Conservation (phyloP, 345 rosid genomes). For the Litchi chinensis region DNA sequence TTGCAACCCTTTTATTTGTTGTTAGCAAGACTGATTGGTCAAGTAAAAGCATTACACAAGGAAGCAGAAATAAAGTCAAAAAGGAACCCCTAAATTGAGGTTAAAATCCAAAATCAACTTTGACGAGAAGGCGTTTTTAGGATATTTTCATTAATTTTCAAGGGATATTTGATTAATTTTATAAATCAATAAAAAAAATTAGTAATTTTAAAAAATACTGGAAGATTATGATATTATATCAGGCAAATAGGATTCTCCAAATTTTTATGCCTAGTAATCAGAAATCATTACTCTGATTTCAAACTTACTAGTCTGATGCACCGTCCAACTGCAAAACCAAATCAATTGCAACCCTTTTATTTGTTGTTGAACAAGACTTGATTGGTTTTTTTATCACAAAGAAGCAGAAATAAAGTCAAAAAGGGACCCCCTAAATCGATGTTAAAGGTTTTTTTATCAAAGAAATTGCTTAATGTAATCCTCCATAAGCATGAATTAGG, state of each 20-base stretch:
- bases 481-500: constrained; percentile 3
- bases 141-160: no score
- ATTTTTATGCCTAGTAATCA: no score
- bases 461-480: neutral
- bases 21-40: neutral
- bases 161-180: no score
- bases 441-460: neutral
- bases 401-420: constrained; percentile 9
- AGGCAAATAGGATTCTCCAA: no score
- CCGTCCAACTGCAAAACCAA: neutral
- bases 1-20: neutral
- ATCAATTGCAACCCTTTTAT: neutral
- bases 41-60: neutral
- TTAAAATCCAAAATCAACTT: no score
- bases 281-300: no score
- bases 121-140: no score
- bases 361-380: neutral
- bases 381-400: no score
- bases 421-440: neutral
- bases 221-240: no score
- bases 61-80: constrained; percentile 10
- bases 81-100: neutral
- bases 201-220: no score
- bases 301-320: no score
- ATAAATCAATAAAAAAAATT: no score